Evolutionary conservation across 108 stramenopile genomes (phyloP).

Genomic region (Schizochytrium sp.): DNA sequence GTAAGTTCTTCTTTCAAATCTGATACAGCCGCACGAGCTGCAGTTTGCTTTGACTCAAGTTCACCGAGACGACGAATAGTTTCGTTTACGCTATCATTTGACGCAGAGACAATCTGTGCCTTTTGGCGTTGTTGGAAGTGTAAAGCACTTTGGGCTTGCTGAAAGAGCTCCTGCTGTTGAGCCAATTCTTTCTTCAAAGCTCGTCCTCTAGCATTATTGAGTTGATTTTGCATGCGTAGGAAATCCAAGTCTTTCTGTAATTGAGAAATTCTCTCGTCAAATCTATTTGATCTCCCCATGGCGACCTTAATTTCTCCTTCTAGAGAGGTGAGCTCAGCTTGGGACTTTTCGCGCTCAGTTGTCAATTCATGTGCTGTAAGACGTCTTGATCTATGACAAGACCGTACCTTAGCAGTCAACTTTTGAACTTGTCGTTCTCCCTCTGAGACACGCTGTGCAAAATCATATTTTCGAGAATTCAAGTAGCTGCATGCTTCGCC

Average conservation of each 20-base stretch:
- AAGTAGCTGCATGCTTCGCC: slow-evolving; percentile 19
- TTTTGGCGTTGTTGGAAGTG: neutral
- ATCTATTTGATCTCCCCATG: neutral
- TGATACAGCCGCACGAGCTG: neutral
- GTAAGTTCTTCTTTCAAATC: neutral
- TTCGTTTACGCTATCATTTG: neutral
- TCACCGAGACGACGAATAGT: neutral
- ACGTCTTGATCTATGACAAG: neutral
- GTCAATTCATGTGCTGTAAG: neutral
- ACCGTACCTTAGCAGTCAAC: neutral
- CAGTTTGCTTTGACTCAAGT: neutral
- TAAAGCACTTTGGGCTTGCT: neutral
- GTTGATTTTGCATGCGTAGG: neutral
- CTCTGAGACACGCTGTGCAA: neutral
- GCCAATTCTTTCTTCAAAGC: neutral
- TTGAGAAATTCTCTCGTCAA: neutral
- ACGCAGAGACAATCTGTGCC: neutral
- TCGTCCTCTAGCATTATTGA: neutral
- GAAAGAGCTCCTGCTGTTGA: slow-evolving; percentile 1
- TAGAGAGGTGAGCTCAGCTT: neutral
- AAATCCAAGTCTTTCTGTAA: neutral
- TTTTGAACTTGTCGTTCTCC: neutral
- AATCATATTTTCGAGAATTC: slow-evolving; percentile 4
- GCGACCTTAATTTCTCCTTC: neutral
- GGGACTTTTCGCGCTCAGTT: neutral